These are phyloP conservation scores for Amyloporia xantha DNA, from an alignment of 768 basidiomycete genomes.

Conservation along the genomic window DNA sequence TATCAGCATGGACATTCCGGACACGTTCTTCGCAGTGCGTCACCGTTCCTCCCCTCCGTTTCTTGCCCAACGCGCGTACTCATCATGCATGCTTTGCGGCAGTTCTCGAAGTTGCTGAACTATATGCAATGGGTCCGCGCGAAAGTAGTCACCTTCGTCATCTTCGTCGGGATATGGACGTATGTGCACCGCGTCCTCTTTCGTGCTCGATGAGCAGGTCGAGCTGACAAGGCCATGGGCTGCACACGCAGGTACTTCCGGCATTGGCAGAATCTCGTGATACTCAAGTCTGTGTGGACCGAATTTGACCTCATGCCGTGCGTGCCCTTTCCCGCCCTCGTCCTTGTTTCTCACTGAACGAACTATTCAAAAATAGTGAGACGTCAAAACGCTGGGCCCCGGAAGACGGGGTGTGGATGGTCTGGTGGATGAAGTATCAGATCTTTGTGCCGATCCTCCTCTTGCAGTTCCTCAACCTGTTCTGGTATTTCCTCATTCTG, in stretches of 20 bases:
- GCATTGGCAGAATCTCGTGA: slow-evolving; percentile 81
- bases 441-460: slow-evolving; percentile 69
- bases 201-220: too few relatives aligned
- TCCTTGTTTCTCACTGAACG: neutral
- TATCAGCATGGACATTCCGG: slow-evolving; percentile 96
- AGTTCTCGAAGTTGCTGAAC: slow-evolving; percentile 85
- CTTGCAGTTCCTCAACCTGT: slow-evolving; percentile 80
- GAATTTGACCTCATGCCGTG: slow-evolving; percentile 75
- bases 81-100: too few relatives aligned
- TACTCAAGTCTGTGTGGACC: slow-evolving; percentile 82
- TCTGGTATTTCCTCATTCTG: slow-evolving; percentile 87
- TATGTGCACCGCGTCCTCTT: slow-evolving; percentile 39
- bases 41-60: slow-evolving; percentile 18
- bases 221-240: too few relatives aligned
- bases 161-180: slow-evolving; percentile 78
- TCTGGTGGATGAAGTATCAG: slow-evolving; percentile 75
- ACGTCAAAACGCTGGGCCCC: slow-evolving; percentile 51
- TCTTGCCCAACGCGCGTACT: neutral
- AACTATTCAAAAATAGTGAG: slow-evolving; percentile 33
- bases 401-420: slow-evolving; percentile 60
- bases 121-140: slow-evolving; percentile 68
- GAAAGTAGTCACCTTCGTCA: slow-evolving; percentile 54
- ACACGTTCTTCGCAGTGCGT: slow-evolving; percentile 78
- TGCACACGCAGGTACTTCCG: slow-evolving; percentile 71
- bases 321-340: slow-evolving; percentile 24